phyloP scores from a whole-genome alignment of 345 rosid genomes.

The Jatropha curcas region DNA sequence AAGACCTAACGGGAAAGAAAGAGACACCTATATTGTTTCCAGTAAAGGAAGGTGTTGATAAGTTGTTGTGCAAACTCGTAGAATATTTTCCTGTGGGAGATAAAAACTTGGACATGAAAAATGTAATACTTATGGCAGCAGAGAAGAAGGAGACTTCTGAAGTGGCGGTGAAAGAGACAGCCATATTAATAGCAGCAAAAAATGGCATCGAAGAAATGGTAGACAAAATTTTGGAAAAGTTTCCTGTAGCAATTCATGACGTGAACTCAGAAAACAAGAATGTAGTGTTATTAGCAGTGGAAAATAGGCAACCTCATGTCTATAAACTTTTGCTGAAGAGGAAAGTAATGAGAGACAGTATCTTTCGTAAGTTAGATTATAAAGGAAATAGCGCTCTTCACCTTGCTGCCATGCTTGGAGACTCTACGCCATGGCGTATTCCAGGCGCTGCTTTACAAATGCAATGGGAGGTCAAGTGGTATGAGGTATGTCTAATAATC shows the following conservation, averaged over 20 bases:
- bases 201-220: constrained; percentile 37
- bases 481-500: constrained; percentile 52
- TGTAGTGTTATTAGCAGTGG: constrained; percentile 46
- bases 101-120: constrained; percentile 10
- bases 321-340: constrained; percentile 29
- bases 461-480: constrained; percentile 75
- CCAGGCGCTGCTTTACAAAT: constrained; percentile 57
- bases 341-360: constrained; percentile 18
- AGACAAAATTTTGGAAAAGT: constrained; percentile 24
- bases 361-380: constrained; percentile 40
- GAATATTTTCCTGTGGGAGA: not conserved
- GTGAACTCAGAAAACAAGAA: constrained; percentile 30
- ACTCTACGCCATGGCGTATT: constrained; percentile 51
- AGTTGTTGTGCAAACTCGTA: not conserved
- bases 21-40: not conserved
- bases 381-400: constrained; percentile 53
- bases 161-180: constrained; percentile 17
- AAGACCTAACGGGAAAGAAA: not conserved
- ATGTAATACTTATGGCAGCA: constrained; percentile 10
- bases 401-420: constrained; percentile 47
- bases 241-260: constrained; percentile 35
- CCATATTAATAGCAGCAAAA: constrained; percentile 35
- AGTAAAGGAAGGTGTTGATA: not conserved
- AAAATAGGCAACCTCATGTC: constrained; percentile 48
- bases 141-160: constrained; percentile 1